phyloP scores from a whole-genome alignment of 169 alveolate genomes.

The Plasmodium malariae region DNA sequence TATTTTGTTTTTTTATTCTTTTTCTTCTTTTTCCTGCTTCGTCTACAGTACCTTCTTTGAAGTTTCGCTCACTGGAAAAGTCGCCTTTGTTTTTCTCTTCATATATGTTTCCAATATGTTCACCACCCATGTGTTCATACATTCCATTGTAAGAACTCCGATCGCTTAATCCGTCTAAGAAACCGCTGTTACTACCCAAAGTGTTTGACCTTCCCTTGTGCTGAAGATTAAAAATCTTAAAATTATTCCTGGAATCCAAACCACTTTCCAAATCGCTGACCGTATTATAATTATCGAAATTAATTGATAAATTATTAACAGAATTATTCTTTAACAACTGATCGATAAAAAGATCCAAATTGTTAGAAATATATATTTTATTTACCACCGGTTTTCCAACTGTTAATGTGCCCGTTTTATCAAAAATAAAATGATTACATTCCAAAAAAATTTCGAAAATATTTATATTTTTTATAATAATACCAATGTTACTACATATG shows the following conservation, averaged over 20 bases:
- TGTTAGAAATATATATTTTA: constrained; percentile 44
- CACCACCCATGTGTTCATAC: too few relatives aligned
- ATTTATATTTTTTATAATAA: constrained; percentile 66
- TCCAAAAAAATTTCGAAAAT: constrained; percentile 54
- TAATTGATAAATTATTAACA: constrained; percentile 11
- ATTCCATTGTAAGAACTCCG: too few relatives aligned
- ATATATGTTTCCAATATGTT: too few relatives aligned
- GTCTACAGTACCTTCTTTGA: neutral
- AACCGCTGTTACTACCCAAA: too few relatives aligned
- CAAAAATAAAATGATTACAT: constrained; percentile 74
- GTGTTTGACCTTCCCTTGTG: neutral
- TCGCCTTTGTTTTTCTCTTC: too few relatives aligned
- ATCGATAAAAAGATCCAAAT: constrained; percentile 50
- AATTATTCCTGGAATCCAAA: neutral
- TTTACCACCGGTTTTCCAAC: constrained; percentile 75
- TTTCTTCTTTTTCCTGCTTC: neutral
- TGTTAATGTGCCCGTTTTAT: constrained; percentile 73
- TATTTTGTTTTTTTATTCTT: neutral
- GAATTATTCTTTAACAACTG: constrained; percentile 34
- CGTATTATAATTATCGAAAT: neutral
- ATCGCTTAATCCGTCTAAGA: too few relatives aligned
- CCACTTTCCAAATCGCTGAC: neutral
- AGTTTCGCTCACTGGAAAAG: too few relatives aligned
- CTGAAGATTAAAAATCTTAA: neutral
- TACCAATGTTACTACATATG: constrained; percentile 67